Conservation (phyloP, 2,329 filamentous ascomycete species). For the Ophiostoma perfectum region DNA sequence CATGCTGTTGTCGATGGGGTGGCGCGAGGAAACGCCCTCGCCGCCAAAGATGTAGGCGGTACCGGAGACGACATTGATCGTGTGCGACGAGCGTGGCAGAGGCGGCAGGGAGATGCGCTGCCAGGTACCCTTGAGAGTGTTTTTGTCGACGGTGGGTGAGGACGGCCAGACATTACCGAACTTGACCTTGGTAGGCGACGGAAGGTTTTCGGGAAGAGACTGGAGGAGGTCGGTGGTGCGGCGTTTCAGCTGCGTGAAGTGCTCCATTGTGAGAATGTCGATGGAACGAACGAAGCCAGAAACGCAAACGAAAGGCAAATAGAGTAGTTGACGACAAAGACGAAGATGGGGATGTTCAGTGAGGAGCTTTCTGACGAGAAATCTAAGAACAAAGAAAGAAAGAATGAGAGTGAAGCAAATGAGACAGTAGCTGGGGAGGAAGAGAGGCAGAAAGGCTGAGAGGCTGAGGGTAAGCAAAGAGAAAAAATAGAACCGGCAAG, state of each 20-base stretch:
- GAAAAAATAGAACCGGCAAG: neutral
- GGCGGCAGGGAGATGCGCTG: conserved; percentile 50
- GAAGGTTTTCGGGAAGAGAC: conserved; percentile 45
- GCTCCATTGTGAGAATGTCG: conserved; percentile 40
- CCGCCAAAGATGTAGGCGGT: conserved; percentile 68
- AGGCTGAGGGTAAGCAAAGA: neutral
- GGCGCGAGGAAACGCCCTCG: conserved; percentile 51
- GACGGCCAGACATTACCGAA: conserved; percentile 17
- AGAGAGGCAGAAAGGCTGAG: no score
- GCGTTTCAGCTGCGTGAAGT: conserved; percentile 49
- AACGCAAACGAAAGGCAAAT: neutral
- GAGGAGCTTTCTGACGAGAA: no score
- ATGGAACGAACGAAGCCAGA: neutral
- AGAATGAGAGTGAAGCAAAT: no score
- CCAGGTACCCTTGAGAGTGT: conserved; percentile 53
- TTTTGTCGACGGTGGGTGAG: conserved; percentile 8
- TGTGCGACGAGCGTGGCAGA: conserved; percentile 69
- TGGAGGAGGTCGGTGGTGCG: conserved; percentile 50
- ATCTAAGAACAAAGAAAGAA: no score
- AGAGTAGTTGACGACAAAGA: neutral
- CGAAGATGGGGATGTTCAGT: neutral
- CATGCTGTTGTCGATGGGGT: conserved; percentile 66
- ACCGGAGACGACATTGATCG: conserved; percentile 54
- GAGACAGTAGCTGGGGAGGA: no score
- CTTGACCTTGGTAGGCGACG: conserved; percentile 26